These are phyloP conservation scores for Microcera coccophila DNA, from an alignment of 2,329 filamentous ascomycete species.

Conservation along the genomic window DNA sequence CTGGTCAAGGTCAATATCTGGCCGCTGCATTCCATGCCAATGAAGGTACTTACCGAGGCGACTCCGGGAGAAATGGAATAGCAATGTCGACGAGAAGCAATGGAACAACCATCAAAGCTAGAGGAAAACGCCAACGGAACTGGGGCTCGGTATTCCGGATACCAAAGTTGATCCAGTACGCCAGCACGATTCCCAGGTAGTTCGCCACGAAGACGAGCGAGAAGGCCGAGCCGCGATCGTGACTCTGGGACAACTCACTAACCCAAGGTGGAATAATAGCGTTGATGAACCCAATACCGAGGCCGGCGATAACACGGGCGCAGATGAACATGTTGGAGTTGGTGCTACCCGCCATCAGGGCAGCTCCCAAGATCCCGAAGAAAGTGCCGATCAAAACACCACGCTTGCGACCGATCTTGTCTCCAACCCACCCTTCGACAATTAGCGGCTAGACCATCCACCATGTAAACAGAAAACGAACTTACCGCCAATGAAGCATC, in stretches of 20 bases:
- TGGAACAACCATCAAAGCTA: background rate
- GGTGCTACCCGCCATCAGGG: background rate
- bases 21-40: background rate
- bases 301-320: background rate
- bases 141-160: conserved; percentile 26
- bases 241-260: too few relatives aligned
- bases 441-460: background rate
- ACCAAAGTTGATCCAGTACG: conserved; percentile 40
- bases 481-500: conserved; percentile 43
- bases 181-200: conserved; percentile 46
- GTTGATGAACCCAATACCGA: background rate
- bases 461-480: background rate
- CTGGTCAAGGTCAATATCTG: conserved; percentile 14
- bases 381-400: conserved; percentile 44
- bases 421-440: conserved; percentile 43
- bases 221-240: conserved; percentile 44
- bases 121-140: conserved; percentile 30
- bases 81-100: conserved; percentile 35
- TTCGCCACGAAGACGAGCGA: conserved; percentile 51
- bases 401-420: conserved; percentile 46
- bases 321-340: background rate
- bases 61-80: conserved; percentile 43
- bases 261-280: background rate
- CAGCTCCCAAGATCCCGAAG: conserved; percentile 46
- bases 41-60: conserved; percentile 34